A percentile compares a stretch with the other conserved stretches of the same genome.
These are phyloP conservation scores for Ploettnerulaceae sp. DNA, from an alignment of 2,329 filamentous ascomycete species.

Conservation along the genomic window DNA sequence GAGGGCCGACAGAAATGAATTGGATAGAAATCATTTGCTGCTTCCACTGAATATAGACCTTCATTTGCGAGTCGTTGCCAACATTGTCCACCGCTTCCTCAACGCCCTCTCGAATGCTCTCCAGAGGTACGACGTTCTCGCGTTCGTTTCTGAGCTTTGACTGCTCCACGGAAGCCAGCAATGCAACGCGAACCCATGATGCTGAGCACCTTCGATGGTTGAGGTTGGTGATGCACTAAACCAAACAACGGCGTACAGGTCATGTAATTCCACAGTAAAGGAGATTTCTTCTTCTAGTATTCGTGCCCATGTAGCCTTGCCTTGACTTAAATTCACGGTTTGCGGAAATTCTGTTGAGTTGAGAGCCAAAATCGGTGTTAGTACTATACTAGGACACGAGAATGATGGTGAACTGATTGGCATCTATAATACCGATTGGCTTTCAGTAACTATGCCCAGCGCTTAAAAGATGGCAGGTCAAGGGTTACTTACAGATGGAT, in stretches of 20 bases:
- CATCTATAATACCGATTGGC: background rate
- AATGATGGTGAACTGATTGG: background rate
- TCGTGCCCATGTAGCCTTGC: background rate
- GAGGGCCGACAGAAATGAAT: background rate
- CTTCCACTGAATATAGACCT: background rate
- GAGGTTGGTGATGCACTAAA: background rate
- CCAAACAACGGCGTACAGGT: background rate
- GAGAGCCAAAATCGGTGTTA: background rate
- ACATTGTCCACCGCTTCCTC: background rate
- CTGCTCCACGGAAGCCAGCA: background rate
- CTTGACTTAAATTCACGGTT: background rate
- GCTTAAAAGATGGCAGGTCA: background rate
- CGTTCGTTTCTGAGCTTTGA: background rate
- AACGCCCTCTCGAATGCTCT: background rate
- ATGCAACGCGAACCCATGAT: background rate
- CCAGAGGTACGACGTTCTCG: background rate
- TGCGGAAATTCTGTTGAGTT: background rate
- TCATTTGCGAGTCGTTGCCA: background rate
- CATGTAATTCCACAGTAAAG: background rate
- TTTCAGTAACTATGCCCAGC: background rate
- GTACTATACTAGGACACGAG: background rate
- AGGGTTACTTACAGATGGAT: background rate
- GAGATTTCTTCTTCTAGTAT: background rate
- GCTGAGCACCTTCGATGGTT: background rate
- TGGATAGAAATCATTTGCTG: background rate